Conservation (phyloP, 1,284 basidiomycete species). For the Sporisorium scitamineum region DNA sequence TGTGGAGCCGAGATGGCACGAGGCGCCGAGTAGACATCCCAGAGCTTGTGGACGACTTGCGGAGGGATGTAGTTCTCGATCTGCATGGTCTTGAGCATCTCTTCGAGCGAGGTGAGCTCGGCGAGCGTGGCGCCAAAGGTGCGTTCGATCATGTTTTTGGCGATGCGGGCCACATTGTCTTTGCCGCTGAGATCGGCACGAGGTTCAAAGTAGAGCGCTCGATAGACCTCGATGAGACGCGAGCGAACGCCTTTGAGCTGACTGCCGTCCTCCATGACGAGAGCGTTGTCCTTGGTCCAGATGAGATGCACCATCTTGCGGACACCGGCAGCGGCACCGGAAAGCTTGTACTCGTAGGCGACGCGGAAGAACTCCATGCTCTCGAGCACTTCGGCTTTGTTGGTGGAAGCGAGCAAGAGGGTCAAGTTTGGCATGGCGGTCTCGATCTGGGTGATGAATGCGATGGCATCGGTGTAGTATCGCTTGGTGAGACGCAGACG, state of each 20-base stretch:
- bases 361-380: conserved; percentile 94
- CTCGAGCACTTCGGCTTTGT: conserved; percentile 93
- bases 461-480: conserved; percentile 87
- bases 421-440: conserved; percentile 80
- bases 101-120: conserved; percentile 93
- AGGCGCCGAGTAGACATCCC: conserved; percentile 83
- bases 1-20: conserved; percentile 77
- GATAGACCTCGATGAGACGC: conserved; percentile 89
- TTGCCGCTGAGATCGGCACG: conserved; percentile 76
- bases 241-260: conserved; percentile 89
- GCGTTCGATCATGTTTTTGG: conserved; percentile 89
- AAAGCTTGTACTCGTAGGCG: conserved; percentile 84
- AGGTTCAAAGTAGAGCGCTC: conserved; percentile 83
- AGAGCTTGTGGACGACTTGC: conserved; percentile 89
- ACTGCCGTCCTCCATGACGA: conserved; percentile 81
- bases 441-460: conserved; percentile 87
- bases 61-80: conserved; percentile 80
- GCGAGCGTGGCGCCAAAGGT: conserved; percentile 81
- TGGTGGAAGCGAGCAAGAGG: conserved; percentile 86
- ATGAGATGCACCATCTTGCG: conserved; percentile 97
- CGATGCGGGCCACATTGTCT: conserved; percentile 89
- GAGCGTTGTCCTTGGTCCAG: conserved; percentile 93
- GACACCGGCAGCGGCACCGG: conserved; percentile 76
- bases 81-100: conserved; percentile 96
- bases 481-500: conserved; percentile 83